phyloP scores from a whole-genome alignment of 306 rosid genomes.

The Acacia confusa region DNA sequence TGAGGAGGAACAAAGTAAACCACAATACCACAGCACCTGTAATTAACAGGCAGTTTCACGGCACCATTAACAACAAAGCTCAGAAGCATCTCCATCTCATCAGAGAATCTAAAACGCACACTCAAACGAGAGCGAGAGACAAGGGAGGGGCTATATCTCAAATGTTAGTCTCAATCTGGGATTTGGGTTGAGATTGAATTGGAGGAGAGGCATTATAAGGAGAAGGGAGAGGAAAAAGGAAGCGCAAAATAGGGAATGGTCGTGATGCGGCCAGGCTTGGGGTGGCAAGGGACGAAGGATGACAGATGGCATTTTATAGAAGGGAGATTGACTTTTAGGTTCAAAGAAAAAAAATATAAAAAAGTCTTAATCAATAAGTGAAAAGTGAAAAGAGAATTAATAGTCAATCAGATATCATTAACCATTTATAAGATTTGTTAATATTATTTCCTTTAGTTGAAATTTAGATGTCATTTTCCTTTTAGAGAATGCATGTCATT shows the following conservation, averaged over 20 bases:
- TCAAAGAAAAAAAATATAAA: no score
- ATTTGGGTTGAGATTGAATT: background rate
- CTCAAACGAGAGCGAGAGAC: background rate
- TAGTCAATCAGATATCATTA: no score
- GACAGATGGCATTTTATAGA: no score
- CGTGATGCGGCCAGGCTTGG: background rate
- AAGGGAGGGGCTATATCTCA: background rate
- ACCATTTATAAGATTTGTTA: no score
- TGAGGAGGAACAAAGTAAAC: background rate
- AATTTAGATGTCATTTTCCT: no score
- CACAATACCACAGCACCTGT: constrained; percentile 21
- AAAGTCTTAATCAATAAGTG: no score
- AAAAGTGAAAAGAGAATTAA: no score
- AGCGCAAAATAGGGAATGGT: background rate
- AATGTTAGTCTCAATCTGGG: background rate
- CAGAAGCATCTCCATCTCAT: constrained; percentile 27
- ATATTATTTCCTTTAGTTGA: no score
- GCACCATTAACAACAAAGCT: constrained; percentile 28
- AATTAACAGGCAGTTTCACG: constrained; percentile 53
- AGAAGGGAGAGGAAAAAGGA: background rate
- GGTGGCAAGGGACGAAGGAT: background rate
- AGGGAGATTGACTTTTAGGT: no score
- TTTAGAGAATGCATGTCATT: no score
- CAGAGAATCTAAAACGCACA: background rate
- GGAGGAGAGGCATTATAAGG: background rate